Base-by-base conservation (phyloP, 768 basidiomycete genomes). In the Boletellus ananiceps region DNA sequence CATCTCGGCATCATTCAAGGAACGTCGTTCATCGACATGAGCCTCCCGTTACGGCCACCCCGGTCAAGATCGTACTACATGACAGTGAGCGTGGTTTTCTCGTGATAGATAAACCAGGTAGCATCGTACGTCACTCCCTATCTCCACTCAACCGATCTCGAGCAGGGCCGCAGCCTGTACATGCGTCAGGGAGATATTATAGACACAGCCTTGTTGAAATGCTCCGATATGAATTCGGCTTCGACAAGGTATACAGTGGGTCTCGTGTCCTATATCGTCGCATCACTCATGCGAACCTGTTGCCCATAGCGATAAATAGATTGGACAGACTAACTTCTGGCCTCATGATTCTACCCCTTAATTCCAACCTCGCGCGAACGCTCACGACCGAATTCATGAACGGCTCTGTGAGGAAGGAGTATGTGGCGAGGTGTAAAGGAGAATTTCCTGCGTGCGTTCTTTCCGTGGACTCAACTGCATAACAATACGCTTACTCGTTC, bases 21-120 rank as follows among this genome's bases (percentile, higher is more conserved):
- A 96, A 97, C 60, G 78, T 94, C 13, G 91, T 94, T 13, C 92
- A 94, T 67, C 78, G 93, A n/a, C 96, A 99, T 64, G 96, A 99
- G 69, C 96, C 96, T 5, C 93, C 96, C 3, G 86, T 99, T 4
- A 85, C 93, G 1, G 82, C 86, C 2, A 86, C 76, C 4, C 88
- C 89, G 2, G 82, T 98, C 46, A 80, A 83, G 54, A 76, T 98
- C 33, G 68, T 97, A 4, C 74, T 84, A 44, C 82, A 85, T 49
- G 92, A 97, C 63, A 74, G 73, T 13, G 82, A 89, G 56, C 81
- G 84, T 19, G 79, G 86, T 54, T 93, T 95, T 52, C 81, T 98
- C 32, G 88, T 97, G 13, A 87, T 99, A 25, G 87, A 97, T 62
- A 99, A 99, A 74, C 95, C 95, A 3, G 95, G 95, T 31, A 89